A percentile compares a stretch with the other conserved stretches of the same genome.
phyloP scores from a whole-genome alignment of 108 stramenopile genomes.

The Discostella pseudostelligera region DNA sequence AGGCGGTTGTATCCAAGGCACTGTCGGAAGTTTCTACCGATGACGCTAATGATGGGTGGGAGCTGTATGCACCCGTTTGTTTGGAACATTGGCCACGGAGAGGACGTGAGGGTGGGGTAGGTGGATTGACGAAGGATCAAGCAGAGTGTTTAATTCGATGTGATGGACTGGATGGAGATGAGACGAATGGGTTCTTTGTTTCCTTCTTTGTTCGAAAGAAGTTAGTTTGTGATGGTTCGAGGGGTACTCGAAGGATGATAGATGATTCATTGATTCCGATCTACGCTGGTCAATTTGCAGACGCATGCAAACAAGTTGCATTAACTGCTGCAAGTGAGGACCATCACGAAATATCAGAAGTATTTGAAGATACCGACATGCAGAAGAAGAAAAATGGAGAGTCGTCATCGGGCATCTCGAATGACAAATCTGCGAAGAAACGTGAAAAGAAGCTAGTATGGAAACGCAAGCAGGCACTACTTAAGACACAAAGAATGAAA shows the following conservation, averaged over 20 bases:
- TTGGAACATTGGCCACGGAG: constrained; percentile 84
- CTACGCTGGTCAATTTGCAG: constrained; percentile 13
- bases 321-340: background rate
- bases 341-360: background rate
- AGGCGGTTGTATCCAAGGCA: constrained; percentile 84
- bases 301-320: constrained; percentile 5
- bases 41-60: constrained; percentile 50
- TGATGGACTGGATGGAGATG: constrained; percentile 86
- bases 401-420: constrained; percentile 17
- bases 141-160: constrained; percentile 83
- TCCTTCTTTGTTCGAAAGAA: constrained; percentile 79
- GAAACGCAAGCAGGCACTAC: constrained; percentile 68
- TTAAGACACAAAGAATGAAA: constrained; percentile 40
- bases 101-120: constrained; percentile 61
- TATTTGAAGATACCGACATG: constrained; percentile 16
- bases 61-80: constrained; percentile 68
- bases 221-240: constrained; percentile 1
- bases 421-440: constrained; percentile 57
- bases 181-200: constrained; percentile 98
- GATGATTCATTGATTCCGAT: background rate
- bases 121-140: constrained; percentile 67
- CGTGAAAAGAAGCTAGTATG: constrained; percentile 76
- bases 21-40: constrained; percentile 44
- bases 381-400: background rate
- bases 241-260: background rate